These are phyloP conservation scores for Pseudocercospora pini-densiflorae DNA, from an alignment of 2,329 filamentous ascomycete species.

Conservation along the genomic window DNA sequence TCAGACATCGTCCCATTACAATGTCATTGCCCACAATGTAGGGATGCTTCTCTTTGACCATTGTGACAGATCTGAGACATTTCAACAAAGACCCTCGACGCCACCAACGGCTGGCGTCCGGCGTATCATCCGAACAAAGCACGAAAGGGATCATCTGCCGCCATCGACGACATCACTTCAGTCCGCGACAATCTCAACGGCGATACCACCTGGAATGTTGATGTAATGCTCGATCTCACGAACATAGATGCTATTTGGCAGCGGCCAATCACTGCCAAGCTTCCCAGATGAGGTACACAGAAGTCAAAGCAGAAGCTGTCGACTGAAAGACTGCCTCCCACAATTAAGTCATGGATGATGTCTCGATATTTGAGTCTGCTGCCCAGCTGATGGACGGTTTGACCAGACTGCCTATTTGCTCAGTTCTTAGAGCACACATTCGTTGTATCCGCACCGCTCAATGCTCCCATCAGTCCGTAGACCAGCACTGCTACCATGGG, in stretches of 20 bases:
- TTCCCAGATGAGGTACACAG: background rate
- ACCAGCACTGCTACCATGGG: background rate
- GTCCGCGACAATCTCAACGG: background rate
- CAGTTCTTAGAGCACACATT: background rate
- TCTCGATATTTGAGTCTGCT: background rate
- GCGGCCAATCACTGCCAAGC: background rate
- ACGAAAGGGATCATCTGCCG: background rate
- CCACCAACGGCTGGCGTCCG: conserved; percentile 2
- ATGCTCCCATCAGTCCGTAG: background rate
- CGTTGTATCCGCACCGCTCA: background rate
- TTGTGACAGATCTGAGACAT: conserved; percentile 2
- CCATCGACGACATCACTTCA: background rate
- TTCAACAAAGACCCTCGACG: background rate
- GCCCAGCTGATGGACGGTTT: background rate
- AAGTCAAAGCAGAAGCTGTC: background rate
- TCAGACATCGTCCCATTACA: background rate
- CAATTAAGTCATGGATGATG: background rate
- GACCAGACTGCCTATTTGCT: background rate
- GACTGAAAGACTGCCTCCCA: background rate
- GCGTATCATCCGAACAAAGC: background rate
- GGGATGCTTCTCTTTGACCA: background rate
- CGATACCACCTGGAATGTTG: background rate
- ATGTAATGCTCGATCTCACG: background rate
- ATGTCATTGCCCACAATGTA: background rate
- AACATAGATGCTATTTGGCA: background rate